These are phyloP conservation scores for Phyllosticta capitalensis DNA, from an alignment of 2,329 filamentous ascomycete genomes.

Conservation along the genomic window DNA sequence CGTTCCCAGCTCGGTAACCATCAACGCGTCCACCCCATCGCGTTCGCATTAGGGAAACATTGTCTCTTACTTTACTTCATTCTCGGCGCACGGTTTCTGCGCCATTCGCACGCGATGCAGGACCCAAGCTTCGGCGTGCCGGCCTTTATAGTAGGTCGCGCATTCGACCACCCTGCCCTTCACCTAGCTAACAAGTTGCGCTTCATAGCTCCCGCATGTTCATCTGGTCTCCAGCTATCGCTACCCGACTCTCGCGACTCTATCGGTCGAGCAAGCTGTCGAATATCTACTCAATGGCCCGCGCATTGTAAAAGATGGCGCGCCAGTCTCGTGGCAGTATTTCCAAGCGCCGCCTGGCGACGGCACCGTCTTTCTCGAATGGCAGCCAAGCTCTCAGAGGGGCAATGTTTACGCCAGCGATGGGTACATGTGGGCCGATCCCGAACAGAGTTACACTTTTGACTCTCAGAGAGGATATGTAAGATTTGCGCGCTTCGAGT, in stretches of 20 bases:
- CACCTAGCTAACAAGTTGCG: constrained; percentile 3
- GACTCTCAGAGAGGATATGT: constrained; percentile 58
- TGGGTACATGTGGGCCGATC: constrained; percentile 82
- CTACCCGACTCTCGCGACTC: constrained; percentile 63
- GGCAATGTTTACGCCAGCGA: constrained; percentile 75
- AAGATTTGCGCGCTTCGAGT: constrained; percentile 16
- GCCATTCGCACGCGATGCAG: constrained; percentile 8
- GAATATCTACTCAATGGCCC: constrained; percentile 77
- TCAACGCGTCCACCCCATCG: constrained; percentile 4
- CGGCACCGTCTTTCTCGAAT: constrained; percentile 74
- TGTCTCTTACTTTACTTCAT: neutral
- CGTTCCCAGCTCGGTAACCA: neutral
- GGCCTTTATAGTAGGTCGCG: constrained; percentile 8
- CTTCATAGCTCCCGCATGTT: constrained; percentile 66
- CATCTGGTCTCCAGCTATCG: constrained; percentile 79
- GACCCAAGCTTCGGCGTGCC: constrained; percentile 11
- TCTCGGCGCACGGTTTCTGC: neutral
- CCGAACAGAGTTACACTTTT: constrained; percentile 67
- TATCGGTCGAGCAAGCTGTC: constrained; percentile 68
- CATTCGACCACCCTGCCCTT: constrained; percentile 3
- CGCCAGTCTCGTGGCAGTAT: constrained; percentile 90
- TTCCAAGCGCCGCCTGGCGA: constrained; percentile 67
- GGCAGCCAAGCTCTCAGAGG: constrained; percentile 66
- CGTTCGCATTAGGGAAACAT: neutral
- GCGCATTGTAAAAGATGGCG: constrained; percentile 71